Evolutionary conservation across 371 early-diverging fungal genomes (phyloP), one percentile per base, ranked within the genome.

Genomic region (Mucor velutinosus): DNA sequence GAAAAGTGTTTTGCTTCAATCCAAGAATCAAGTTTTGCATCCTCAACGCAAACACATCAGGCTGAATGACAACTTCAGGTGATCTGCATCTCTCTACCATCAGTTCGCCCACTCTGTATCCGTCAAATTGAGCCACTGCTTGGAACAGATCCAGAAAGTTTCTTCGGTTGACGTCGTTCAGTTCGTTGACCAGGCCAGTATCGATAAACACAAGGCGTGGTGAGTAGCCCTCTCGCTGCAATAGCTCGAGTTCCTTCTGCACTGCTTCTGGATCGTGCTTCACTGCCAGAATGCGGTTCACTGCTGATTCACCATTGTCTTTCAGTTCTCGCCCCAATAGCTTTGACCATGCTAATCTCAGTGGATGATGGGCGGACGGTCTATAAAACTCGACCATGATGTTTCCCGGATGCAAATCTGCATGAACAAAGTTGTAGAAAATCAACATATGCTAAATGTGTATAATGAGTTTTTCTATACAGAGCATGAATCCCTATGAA

Each of bases 401-500:
- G 74, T 98, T 98, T 23, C 98, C 96, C 1, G 97, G 97, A 66
- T 96, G 97, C 60, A 97, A 76, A 76, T 98, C 97, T 4, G 95
- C 95, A 72, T 97, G 98, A 11, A 94, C 91, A 82, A 95, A 95
- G 74, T 97, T 96, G 76, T 95, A 93, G 57, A 91, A 82, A 27
- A 95, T 90, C 6, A 96, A 84, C 97, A 97, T 97, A 41, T 91
- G 86, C 89, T 89, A 75, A 27, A 14, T 49, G 5, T 49, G 5
- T n/a, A 35, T 1, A 35, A 35, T 35, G 35, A 35, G 35, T 5
- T 15, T 4, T n/a, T 21, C 27, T 29, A 23, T 27, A 49, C 8
- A 62, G 51, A 29, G 21, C 30, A 23, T 37, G 29, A 55, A 29
- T n/a, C 30, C 30, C 30, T 30, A 30, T 30, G 30, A 30, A 6